Conservation (phyloP, 306 rosid genomes). For the Prunus salicina region DNA sequence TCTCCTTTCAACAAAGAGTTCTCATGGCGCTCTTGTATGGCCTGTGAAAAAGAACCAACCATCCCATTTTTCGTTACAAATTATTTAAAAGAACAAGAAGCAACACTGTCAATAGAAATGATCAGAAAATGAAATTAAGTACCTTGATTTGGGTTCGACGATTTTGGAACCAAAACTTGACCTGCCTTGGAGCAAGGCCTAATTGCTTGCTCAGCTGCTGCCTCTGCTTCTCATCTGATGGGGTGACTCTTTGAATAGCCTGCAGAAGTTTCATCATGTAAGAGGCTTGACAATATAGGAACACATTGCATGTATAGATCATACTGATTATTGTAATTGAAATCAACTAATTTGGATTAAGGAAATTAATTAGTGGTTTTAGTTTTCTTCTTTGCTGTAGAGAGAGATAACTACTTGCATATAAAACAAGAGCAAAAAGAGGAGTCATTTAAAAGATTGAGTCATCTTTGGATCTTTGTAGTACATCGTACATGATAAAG, state of each 20-base stretch:
- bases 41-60: conserved; percentile 36
- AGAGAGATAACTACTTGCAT: neutral
- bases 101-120: neutral
- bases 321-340: neutral
- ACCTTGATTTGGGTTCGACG: conserved; percentile 99
- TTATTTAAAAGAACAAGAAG: neutral
- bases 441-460: neutral
- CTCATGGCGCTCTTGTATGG: conserved; percentile 97
- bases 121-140: neutral
- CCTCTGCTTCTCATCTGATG: conserved; percentile 97
- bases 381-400: too few relatives aligned
- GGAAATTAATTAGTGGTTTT: neutral
- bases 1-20: conserved; percentile 80
- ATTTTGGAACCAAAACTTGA: conserved; percentile 99
- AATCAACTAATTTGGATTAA: neutral
- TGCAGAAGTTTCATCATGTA: conserved; percentile 19
- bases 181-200: conserved; percentile 95
- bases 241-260: conserved; percentile 95
- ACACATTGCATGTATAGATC: neutral
- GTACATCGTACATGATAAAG: conserved; percentile 23
- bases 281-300: neutral
- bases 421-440: conserved; percentile 25
- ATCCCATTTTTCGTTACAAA: neutral
- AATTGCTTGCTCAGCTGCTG: conserved; percentile 89
- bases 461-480: conserved; percentile 11